Base-by-base conservation (phyloP, 805 yeast genomes). In the Ogataea ganodermae region DNA sequence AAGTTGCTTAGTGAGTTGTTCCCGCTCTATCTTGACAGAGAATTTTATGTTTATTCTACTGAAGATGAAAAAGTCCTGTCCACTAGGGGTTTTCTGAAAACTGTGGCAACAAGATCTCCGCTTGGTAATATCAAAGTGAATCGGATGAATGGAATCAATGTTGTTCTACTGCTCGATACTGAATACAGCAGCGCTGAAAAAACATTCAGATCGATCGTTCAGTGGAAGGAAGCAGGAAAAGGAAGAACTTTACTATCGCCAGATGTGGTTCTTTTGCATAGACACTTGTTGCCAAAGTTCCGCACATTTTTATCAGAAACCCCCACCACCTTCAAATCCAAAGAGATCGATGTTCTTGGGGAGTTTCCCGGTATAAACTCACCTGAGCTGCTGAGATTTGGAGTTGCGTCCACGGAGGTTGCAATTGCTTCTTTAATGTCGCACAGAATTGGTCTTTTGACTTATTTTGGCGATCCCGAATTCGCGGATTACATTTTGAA, bases 401-500 rank as follows among this genome's bases (percentile, higher is more conserved):
- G 42, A 12, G 24, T 35, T 9, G 42, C 50, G n/a, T 10, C 50
- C 7, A 46, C 50, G 2, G 50, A 46, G 35, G 22, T 40, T 13
- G 50, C 50, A 12, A 46, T 46, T 22, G 43, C 35, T 9, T 35
- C n/a, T 10, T 22, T 46, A 28, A 12, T 35, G 17, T 7, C 50
- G 2, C 23, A 42, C 31, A 28, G 32, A 31, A 16, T 46, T 21
- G 50, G 44, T 12, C 43, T 42, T 8, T 26, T 31, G 20, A 31
- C 50, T 3, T 46, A 46, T 30, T 46, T 46, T 30, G 50, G 50
- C 2, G 38, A 35, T 17, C 13, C 33, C 2, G 41, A 35, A 21
- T 46, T 46, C 23, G 50, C 35, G 8, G 46, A 46, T 10, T 46
- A 46, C 39, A 42, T 46, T 6, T 30, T 46, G 7, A 46, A 46